These are phyloP conservation scores for Diutina sp. DNA, from an alignment of 1,139 yeast species.

Conservation along the genomic window DNA sequence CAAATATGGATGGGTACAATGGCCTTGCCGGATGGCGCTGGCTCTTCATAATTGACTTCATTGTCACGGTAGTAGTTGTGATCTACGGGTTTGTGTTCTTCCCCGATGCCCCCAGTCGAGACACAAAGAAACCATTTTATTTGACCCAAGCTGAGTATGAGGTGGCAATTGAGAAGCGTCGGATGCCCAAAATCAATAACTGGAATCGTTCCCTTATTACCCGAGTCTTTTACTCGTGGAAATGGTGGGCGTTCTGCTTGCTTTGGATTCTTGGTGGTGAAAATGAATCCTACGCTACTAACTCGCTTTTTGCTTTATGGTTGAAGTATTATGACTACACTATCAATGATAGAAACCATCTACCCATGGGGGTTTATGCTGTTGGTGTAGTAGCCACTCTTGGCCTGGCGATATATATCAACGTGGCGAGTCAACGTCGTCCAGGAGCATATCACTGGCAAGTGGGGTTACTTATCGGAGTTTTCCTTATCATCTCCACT, in stretches of 20 bases:
- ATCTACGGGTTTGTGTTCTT: constrained; percentile 1
- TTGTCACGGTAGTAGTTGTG: constrained; percentile 4
- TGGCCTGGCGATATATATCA: constrained; percentile 32
- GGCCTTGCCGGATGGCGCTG: constrained; percentile 29
- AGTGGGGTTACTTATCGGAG: constrained; percentile 29
- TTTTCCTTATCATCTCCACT: constrained; percentile 27
- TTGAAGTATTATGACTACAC: constrained; percentile 29
- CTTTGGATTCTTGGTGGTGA: constrained; percentile 52
- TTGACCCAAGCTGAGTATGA: constrained; percentile 23
- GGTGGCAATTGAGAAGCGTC: constrained; percentile 24
- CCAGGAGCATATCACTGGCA: constrained; percentile 26
- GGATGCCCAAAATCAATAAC: constrained; percentile 18
- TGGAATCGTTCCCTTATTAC: constrained; percentile 31
- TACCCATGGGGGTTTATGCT: constrained; percentile 45
- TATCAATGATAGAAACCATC: constrained; percentile 35
- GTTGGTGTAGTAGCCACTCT: constrained; percentile 39
- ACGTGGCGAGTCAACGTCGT: constrained; percentile 29
- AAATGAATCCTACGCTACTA: constrained; percentile 40
- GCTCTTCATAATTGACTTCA: constrained; percentile 16
- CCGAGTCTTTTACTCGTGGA: constrained; percentile 43
- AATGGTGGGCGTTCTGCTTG: constrained; percentile 42
- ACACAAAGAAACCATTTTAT: constrained; percentile 10
- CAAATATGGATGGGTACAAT: constrained; percentile 16
- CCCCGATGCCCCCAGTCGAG: constrained; percentile 2
- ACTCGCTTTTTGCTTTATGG: constrained; percentile 42